phyloP scores from a whole-genome alignment of 345 rosid species.

The Aquilaria malaccensis region DNA sequence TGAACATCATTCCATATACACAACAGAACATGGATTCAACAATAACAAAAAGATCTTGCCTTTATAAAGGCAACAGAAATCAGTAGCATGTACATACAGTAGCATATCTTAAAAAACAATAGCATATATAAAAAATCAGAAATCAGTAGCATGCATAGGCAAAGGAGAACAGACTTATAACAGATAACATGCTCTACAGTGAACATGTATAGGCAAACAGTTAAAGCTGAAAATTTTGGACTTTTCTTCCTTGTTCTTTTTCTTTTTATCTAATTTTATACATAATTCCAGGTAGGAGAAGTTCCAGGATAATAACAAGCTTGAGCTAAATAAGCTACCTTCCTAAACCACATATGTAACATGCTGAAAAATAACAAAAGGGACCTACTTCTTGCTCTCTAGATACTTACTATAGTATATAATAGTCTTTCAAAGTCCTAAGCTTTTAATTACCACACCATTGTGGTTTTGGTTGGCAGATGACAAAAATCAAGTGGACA shows the following conservation, averaged over 20 bases:
- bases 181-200: too few relatives aligned
- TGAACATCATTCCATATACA: too few relatives aligned
- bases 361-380: neutral
- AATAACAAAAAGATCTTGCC: too few relatives aligned
- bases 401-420: neutral
- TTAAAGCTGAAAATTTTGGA: slow-evolving; percentile 14
- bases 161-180: neutral
- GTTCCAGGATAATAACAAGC: neutral
- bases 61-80: too few relatives aligned
- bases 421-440: slow-evolving; percentile 14
- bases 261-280: neutral
- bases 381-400: neutral
- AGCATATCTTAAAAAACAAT: too few relatives aligned
- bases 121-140: too few relatives aligned
- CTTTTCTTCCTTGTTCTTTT: slow-evolving; percentile 14
- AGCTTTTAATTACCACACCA: neutral
- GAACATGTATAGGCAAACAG: slow-evolving; percentile 18
- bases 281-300: neutral
- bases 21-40: too few relatives aligned
- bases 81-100: too few relatives aligned
- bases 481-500: neutral
- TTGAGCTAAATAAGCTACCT: neutral
- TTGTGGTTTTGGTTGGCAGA: neutral
- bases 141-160: too few relatives aligned
- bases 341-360: neutral